Evolutionary conservation across 1,284 basidiomycete species (phyloP).

Genomic region (Fomitiporia mediterranea): DNA sequence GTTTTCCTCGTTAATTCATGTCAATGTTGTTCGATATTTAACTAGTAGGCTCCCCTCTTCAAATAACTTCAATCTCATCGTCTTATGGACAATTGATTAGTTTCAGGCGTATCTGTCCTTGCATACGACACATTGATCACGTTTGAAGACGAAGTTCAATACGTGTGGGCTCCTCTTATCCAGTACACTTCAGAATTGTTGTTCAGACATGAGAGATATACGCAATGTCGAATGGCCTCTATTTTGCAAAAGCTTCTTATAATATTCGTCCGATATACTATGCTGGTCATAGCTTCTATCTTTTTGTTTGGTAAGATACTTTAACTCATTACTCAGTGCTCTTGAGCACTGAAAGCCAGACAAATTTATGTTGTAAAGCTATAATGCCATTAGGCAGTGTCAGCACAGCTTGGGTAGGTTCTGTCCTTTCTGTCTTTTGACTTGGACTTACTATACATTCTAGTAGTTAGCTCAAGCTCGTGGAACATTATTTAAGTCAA

Average conservation of each 20-base stretch:
- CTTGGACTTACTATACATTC: neutral
- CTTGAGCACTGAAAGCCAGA: too few relatives aligned
- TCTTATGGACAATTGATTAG: neutral
- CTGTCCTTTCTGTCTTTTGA: too few relatives aligned
- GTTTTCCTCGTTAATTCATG: neutral
- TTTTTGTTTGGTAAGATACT: neutral
- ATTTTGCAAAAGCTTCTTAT: neutral
- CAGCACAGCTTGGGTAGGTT: neutral
- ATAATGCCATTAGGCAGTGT: neutral
- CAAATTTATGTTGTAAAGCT: neutral
- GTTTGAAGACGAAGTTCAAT: constrained; percentile 4
- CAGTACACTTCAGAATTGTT: neutral
- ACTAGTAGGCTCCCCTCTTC: neutral
- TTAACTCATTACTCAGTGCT: too few relatives aligned
- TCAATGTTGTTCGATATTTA: neutral
- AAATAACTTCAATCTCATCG: neutral
- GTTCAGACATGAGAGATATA: too few relatives aligned
- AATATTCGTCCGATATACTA: neutral
- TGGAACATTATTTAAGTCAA: too few relatives aligned
- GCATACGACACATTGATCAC: constrained; percentile 7
- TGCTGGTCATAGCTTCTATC: neutral
- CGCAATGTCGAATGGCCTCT: neutral
- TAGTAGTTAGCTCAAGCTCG: neutral
- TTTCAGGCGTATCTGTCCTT: constrained; percentile 4
- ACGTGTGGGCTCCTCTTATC: neutral